These are phyloP conservation scores for Cydonia oblonga DNA, from an alignment of 331 rosid species.

Conservation along the genomic window DNA sequence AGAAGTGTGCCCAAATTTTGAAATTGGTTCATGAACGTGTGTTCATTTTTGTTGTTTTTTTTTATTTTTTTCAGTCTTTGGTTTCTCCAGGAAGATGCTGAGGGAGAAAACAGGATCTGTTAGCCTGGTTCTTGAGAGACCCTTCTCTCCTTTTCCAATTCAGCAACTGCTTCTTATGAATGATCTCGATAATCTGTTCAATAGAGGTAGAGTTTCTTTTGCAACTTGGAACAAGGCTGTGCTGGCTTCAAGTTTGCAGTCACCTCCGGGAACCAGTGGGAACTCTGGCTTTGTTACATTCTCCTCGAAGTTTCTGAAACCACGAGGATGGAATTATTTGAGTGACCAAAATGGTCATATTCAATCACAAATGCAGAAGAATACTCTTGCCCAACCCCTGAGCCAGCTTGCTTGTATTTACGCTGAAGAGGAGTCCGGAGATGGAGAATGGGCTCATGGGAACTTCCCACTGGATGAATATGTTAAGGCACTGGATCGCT, in stretches of 20 bases:
- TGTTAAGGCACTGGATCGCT: constrained; percentile 68
- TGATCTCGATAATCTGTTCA: constrained; percentile 56
- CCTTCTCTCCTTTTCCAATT: constrained; percentile 69
- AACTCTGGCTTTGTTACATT: constrained; percentile 59
- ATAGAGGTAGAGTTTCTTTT: constrained; percentile 73
- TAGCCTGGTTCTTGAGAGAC: constrained; percentile 48
- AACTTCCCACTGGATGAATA: constrained; percentile 82
- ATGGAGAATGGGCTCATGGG: constrained; percentile 88
- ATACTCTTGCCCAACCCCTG: constrained; percentile 22
- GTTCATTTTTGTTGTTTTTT: constrained; percentile 18
- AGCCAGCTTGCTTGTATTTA: constrained; percentile 51
- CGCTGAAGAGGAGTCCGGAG: constrained; percentile 63
- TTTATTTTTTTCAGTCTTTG: constrained; percentile 43
- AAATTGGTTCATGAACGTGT: constrained; percentile 5
- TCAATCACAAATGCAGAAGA: constrained; percentile 41
- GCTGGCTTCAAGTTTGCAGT: constrained; percentile 51
- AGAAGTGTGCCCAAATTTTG: not conserved
- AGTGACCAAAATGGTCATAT: constrained; percentile 33
- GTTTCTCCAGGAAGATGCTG: constrained; percentile 62
- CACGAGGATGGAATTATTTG: constrained; percentile 50
- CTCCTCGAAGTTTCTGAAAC: constrained; percentile 61
- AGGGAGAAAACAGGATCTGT: constrained; percentile 41
- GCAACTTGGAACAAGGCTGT: constrained; percentile 63
- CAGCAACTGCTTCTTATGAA: constrained; percentile 50
- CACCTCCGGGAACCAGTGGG: constrained; percentile 42